phyloP scores from a whole-genome alignment of 495 filamentous ascomycete genomes.

The Tuber melanosporum region DNA sequence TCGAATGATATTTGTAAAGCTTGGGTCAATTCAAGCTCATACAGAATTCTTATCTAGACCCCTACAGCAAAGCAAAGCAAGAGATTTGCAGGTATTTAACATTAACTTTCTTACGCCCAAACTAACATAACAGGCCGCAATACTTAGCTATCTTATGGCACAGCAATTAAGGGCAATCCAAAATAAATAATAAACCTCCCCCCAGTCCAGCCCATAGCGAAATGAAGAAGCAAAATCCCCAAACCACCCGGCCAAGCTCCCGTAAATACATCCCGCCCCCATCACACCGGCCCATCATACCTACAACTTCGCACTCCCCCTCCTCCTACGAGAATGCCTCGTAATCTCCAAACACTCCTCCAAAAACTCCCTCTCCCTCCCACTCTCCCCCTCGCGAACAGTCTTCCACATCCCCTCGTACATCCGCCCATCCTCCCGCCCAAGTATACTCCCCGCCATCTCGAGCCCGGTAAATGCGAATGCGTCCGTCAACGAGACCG shows the following conservation, averaged over 20 bases:
- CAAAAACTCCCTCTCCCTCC: constrained; percentile 25
- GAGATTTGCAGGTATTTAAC: neutral
- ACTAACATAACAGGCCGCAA: neutral
- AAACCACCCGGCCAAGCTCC: neutral
- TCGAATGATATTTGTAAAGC: neutral
- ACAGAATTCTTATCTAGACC: neutral
- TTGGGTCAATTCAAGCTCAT: neutral
- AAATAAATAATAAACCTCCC: neutral
- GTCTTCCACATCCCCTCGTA: constrained; percentile 35
- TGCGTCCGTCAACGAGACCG: constrained; percentile 32
- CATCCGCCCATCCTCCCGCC: constrained; percentile 28
- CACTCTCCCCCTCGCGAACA: constrained; percentile 17
- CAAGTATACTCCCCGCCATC: constrained; percentile 26
- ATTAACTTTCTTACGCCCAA: neutral
- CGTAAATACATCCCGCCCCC: neutral
- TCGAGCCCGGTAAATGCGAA: constrained; percentile 35
- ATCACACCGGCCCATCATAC: neutral
- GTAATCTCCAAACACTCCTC: constrained; percentile 27
- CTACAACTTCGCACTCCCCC: constrained; percentile 19
- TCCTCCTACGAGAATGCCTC: constrained; percentile 3
- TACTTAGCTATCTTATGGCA: neutral
- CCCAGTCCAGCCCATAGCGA: neutral
- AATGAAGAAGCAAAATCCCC: neutral
- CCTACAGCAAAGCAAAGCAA: neutral
- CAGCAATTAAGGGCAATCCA: neutral